A percentile compares a stretch with the other conserved stretches of the same genome.
Conservation (phyloP, 2,329 filamentous ascomycete species). For the Cladobotryum mycophilum region DNA sequence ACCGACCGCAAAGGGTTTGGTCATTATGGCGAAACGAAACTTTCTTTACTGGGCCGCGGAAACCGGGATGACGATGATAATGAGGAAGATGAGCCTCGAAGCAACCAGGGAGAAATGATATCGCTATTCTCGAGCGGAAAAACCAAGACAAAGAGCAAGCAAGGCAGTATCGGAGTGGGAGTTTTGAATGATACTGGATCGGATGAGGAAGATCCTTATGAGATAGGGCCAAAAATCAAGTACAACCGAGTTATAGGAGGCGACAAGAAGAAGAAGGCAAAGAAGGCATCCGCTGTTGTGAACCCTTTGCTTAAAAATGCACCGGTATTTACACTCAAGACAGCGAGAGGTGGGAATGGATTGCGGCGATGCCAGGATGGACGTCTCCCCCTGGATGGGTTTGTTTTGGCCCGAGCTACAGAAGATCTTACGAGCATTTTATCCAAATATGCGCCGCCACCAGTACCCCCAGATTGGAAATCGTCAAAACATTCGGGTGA, state of each 20-base stretch:
- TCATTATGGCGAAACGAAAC: constrained; percentile 51
- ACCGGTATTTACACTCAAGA: constrained; percentile 69
- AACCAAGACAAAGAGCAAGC: constrained; percentile 46
- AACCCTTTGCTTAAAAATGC: constrained; percentile 61
- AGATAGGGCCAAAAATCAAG: constrained; percentile 82
- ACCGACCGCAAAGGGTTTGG: constrained; percentile 66
- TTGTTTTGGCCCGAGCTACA: constrained; percentile 58
- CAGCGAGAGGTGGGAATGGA: constrained; percentile 22
- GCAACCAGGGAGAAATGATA: constrained; percentile 6
- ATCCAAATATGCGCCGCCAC: constrained; percentile 53
- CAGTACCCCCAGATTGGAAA: constrained; percentile 69
- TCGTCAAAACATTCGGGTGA: constrained; percentile 43
- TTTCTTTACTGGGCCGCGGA: constrained; percentile 33
- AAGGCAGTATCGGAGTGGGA: constrained; percentile 76
- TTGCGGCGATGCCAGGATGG: constrained; percentile 73
- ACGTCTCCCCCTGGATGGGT: constrained; percentile 71
- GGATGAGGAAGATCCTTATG: constrained; percentile 91
- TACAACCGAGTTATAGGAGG: constrained; percentile 78
- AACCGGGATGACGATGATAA: constrained; percentile 41
- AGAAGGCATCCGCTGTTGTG: constrained; percentile 38
- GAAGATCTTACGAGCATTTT: constrained; percentile 27
- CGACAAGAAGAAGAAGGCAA: constrained; percentile 71
- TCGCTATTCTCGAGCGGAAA: constrained; percentile 25
- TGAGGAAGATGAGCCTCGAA: constrained; percentile 28
- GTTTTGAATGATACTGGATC: constrained; percentile 89